Percentiles rank a stretch among this genome's conserved stretches.
Evolutionary conservation across 805 yeast species (phyloP).

Genomic region (Candida michaelii): DNA sequence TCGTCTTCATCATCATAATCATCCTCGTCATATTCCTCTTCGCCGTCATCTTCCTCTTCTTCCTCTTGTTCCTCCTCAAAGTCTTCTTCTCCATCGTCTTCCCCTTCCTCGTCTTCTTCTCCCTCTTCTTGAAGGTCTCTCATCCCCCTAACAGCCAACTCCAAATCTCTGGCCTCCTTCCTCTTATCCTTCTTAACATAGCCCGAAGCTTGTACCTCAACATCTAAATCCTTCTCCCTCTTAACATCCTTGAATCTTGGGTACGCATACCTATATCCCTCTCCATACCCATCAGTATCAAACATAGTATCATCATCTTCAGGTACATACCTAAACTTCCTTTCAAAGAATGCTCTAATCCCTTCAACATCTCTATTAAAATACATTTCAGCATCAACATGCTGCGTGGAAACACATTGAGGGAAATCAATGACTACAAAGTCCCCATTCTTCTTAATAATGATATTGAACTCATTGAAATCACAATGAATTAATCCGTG

Average conservation of each 20-base stretch:
- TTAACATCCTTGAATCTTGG: constrained; percentile 78
- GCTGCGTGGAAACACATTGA: constrained; percentile 93
- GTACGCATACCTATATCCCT: constrained; percentile 70
- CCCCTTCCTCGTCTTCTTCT: constrained; percentile 26
- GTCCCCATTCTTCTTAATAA: constrained; percentile 69
- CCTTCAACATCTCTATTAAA: constrained; percentile 94
- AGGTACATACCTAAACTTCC: constrained; percentile 75
- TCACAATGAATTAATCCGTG: constrained; percentile 96
- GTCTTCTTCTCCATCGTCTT: constrained; percentile 29
- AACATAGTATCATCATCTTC: constrained; percentile 64
- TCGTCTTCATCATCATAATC: constrained; percentile 37
- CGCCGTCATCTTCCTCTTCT: constrained; percentile 42
- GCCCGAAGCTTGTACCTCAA: constrained; percentile 92
- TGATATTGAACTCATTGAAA: constrained; percentile 93
- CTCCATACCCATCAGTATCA: constrained; percentile 79
- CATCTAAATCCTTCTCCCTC: constrained; percentile 70
- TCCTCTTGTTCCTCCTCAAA: constrained; percentile 43
- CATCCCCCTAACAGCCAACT: constrained; percentile 71
- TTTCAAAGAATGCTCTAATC: constrained; percentile 76
- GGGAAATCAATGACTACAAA: constrained; percentile 97
- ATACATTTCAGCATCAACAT: constrained; percentile 81
- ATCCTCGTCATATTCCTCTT: constrained; percentile 26
- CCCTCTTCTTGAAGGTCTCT: constrained; percentile 37
- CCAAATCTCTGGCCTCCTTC: constrained; percentile 50
- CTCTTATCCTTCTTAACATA: constrained; percentile 48